Percentiles rank a stretch among this genome's conserved stretches.
Conservation (phyloP, 306 rosid species). For the Lablab purpureus region DNA sequence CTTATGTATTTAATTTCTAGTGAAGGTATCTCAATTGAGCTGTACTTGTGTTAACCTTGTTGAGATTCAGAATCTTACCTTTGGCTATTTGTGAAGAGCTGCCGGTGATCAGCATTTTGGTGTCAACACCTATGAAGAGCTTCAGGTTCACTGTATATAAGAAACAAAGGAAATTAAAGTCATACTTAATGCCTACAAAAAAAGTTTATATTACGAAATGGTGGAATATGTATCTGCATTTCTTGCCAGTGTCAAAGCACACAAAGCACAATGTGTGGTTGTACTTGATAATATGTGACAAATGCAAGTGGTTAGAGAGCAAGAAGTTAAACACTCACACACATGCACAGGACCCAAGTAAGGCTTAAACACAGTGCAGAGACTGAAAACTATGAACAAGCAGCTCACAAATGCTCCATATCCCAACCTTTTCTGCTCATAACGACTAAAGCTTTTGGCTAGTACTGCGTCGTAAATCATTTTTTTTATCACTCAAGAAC, state of each 20-base stretch:
- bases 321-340: slow-evolving; percentile 61
- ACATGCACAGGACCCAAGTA: slow-evolving; percentile 63
- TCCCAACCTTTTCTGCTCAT: slow-evolving; percentile 78
- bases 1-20: neutral
- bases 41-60: neutral
- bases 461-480: slow-evolving; percentile 69
- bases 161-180: slow-evolving; percentile 30
- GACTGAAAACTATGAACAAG: slow-evolving; percentile 61
- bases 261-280: slow-evolving; percentile 42
- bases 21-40: neutral
- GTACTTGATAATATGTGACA: neutral
- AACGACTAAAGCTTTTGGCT: slow-evolving; percentile 81
- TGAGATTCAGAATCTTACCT: slow-evolving; percentile 49
- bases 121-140: slow-evolving; percentile 54
- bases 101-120: slow-evolving; percentile 59
- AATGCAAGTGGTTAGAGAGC: slow-evolving; percentile 22
- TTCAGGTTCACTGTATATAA: slow-evolving; percentile 65
- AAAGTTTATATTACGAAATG: neutral
- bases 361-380: slow-evolving; percentile 78
- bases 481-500: slow-evolving; percentile 37
- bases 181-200: neutral
- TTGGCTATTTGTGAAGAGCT: slow-evolving; percentile 44
- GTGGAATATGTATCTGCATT: slow-evolving; percentile 30
- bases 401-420: slow-evolving; percentile 77
- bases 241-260: slow-evolving; percentile 45